Base-by-base conservation (phyloP, 805 yeast genomes). In the Nakazawaea peltata region DNA sequence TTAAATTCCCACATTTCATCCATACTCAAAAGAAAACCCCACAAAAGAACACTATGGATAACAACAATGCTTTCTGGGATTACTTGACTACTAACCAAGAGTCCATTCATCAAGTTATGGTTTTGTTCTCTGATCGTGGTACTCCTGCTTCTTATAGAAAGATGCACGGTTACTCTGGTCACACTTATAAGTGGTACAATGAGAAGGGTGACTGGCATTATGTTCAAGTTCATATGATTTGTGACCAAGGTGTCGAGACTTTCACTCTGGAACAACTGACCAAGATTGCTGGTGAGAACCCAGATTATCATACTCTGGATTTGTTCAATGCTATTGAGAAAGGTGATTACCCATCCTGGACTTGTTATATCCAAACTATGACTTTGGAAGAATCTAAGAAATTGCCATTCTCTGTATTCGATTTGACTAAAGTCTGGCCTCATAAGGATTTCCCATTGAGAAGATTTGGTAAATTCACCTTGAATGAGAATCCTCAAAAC, bases 401-500 rank as follows among this genome's bases (percentile, higher is more conserved):
- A 41, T 72, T 73, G 33, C 80, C 81, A 53, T 85, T 81, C 62
- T 81, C 90, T 5, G 88, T 87, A 30, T 85, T 83, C 54, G 96
- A 86, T 61, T 69, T 86, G 57, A 86, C 96, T 44, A 87, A 87
- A 66, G 81, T 83, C 37, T 86, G 96, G 96, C 86, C 95, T 24
- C 94, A 86, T 54, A 65, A 63, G 48, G 79, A 85, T 39, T 86
- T 76, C 69, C 95, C 96, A 52, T 61, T 86, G 63, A 75, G 95
- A 59, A 77, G 77, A 57, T 79, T 86, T 54, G 96, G 95, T 56
- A 78, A 77, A 56, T 64, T 85, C 45, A 76, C 74, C 2, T 61
- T 85, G 56, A 81, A 85, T 59, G 84, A 82, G 61, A 85, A 85
- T 62, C 92, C 95, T 41, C 65, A 72, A 59, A 85, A 85, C 60